phyloP scores from a whole-genome alignment of 73 alveolate species.

The Paramecium sexaurelia region DNA sequence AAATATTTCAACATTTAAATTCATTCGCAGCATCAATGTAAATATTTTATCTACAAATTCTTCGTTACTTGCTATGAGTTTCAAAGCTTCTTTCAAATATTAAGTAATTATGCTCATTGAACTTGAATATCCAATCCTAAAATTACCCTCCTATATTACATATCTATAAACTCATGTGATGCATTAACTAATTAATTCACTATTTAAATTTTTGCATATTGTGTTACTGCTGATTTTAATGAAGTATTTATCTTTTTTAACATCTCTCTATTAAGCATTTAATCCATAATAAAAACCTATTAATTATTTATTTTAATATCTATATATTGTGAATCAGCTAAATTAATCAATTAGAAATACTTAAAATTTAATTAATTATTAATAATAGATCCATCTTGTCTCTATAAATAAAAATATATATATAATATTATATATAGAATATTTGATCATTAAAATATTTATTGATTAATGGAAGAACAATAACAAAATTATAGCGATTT shows the following conservation, averaged over 20 bases:
- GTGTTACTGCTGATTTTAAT: not conserved
- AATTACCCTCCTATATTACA: not conserved
- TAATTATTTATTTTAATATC: not conserved
- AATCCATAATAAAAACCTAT: not conserved
- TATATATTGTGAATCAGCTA: not conserved
- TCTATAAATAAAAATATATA: too few relatives aligned
- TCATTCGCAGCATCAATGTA: not conserved
- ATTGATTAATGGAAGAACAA: not conserved
- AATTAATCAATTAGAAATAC: not conserved
- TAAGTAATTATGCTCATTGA: not conserved
- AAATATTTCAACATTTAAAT: not conserved
- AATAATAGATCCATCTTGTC: too few relatives aligned
- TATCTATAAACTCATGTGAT: not conserved
- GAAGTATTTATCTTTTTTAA: not conserved
- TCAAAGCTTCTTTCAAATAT: not conserved
- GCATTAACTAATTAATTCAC: not conserved
- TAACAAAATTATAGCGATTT: not conserved
- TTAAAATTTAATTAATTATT: not conserved
- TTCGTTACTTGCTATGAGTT: not conserved
- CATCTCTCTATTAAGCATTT: not conserved
- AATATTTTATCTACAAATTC: slow-evolving; percentile 25
- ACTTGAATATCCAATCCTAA: not conserved
- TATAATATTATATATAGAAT: not conserved
- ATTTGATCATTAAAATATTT: not conserved
- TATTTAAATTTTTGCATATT: not conserved